A percentile compares a stretch with the other conserved stretches of the same genome.
Conservation (phyloP, 306 rosid species). For the Prunus campanulata region DNA sequence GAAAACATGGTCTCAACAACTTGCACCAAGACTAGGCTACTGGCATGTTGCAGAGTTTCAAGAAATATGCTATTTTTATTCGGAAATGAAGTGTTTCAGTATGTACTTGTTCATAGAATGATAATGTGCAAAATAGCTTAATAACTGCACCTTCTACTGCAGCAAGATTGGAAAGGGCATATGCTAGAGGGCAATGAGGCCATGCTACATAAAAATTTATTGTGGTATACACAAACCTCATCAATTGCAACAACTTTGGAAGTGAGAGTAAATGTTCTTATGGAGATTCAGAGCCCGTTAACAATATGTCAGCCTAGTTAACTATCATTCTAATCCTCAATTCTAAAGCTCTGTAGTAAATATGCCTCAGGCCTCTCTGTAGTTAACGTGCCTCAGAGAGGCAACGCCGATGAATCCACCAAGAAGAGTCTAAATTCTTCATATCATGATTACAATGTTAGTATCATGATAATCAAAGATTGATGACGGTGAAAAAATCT, state of each 20-base stretch:
- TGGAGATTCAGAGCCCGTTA: background rate
- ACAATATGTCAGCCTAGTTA: background rate
- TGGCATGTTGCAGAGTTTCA: background rate
- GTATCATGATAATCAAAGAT: background rate
- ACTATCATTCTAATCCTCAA: background rate
- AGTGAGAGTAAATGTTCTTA: background rate
- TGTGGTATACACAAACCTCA: background rate
- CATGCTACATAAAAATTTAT: background rate
- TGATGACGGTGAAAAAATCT: background rate
- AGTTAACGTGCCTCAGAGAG: background rate
- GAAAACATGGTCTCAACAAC: background rate
- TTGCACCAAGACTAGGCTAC: background rate
- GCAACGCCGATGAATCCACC: background rate
- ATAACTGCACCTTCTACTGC: conserved; percentile 1
- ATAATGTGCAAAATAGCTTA: background rate
- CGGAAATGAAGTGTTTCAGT: background rate
- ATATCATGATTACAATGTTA: background rate
- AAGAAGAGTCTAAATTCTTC: background rate
- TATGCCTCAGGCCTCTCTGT: background rate
- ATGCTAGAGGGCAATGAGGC: background rate
- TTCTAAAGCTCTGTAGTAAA: background rate
- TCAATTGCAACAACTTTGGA: background rate
- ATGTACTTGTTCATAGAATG: background rate
- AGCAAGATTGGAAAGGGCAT: conserved; percentile 4
- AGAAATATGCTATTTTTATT: background rate